phyloP scores from a whole-genome alignment of 345 rosid species.

The Gossypium bickii region DNA sequence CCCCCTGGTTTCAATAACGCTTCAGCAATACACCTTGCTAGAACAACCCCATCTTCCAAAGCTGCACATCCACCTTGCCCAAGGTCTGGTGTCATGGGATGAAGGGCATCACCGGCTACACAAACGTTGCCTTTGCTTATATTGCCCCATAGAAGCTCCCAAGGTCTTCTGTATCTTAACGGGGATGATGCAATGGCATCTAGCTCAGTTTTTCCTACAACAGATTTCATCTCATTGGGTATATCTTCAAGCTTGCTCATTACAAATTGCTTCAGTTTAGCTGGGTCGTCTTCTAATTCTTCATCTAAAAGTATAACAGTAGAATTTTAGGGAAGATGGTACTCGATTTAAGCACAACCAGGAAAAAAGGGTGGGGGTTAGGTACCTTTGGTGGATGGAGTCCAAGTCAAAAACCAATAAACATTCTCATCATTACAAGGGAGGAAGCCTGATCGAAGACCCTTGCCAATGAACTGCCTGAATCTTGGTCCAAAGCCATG shows the following conservation, averaged over 20 bases:
- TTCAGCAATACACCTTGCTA: conserved; percentile 42
- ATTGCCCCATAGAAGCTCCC: conserved; percentile 33
- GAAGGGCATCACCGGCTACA: conserved; percentile 54
- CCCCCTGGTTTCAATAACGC: conserved; percentile 9
- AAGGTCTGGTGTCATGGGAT: conserved; percentile 49
- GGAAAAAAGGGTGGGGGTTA: not conserved
- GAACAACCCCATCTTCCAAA: conserved; percentile 38
- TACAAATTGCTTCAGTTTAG: conserved; percentile 34
- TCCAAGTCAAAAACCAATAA: conserved; percentile 29
- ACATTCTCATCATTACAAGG: conserved; percentile 28
- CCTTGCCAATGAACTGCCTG: conserved; percentile 20
- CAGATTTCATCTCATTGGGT: conserved; percentile 20
- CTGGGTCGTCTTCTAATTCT: conserved; percentile 13
- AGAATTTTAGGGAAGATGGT: not conserved
- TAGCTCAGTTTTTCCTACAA: not conserved
- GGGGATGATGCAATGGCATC: conserved; percentile 21
- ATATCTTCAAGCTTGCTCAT: conserved; percentile 22
- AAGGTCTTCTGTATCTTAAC: conserved; percentile 23
- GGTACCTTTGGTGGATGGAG: conserved; percentile 23
- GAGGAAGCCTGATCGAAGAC: conserved; percentile 26
- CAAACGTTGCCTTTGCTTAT: conserved; percentile 33
- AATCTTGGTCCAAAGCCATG: conserved; percentile 22
- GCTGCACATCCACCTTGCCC: conserved; percentile 46
- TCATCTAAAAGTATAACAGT: not conserved
- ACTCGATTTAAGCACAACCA: not conserved